These are phyloP conservation scores for Pythium monospermum DNA, from an alignment of 352 stramenopile genomes.

Conservation along the genomic window DNA sequence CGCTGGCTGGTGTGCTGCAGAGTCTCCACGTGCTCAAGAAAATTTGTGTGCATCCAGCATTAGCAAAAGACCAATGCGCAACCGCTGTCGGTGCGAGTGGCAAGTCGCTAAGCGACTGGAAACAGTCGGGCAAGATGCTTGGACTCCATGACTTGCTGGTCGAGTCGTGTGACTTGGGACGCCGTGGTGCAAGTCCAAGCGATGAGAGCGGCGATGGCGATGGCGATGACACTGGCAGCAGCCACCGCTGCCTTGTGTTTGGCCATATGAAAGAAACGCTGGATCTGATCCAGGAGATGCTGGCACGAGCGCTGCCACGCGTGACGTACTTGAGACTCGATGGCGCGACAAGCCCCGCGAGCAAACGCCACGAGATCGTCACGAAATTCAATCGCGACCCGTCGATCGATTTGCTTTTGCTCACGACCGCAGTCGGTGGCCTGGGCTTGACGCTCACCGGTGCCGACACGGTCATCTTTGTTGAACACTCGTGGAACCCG, in stretches of 20 bases:
- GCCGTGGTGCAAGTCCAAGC: too few species aligned
- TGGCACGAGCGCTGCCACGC: conserved; percentile 62
- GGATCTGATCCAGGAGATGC: conserved; percentile 89
- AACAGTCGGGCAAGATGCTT: conserved; percentile 90
- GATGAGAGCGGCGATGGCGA: conserved; percentile 2
- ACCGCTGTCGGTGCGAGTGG: conserved; percentile 27
- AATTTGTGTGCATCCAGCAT: conserved; percentile 93
- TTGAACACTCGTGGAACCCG: conserved; percentile 98
- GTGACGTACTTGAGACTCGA: conserved; percentile 90
- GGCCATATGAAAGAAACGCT: conserved; percentile 92
- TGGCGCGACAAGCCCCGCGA: conserved; percentile 74
- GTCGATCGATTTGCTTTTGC: conserved; percentile 91
- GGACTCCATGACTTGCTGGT: conserved; percentile 74
- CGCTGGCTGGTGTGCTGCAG: conserved; percentile 35
- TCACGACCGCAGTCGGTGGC: conserved; percentile 94
- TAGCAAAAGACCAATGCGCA: conserved; percentile 46
- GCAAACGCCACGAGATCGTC: conserved; percentile 78
- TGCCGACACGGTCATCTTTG: conserved; percentile 96
- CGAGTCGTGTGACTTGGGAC: conserved; percentile 57
- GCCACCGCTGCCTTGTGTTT: conserved; percentile 95
- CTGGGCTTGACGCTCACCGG: conserved; percentile 96
- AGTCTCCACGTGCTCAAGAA: conserved; percentile 84
- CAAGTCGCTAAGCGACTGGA: conserved; percentile 35
- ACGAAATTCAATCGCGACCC: conserved; percentile 91
- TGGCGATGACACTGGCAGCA: conserved; percentile 24